phyloP scores from a whole-genome alignment of 2,329 filamentous ascomycete species.

The Colletotrichum sidae region DNA sequence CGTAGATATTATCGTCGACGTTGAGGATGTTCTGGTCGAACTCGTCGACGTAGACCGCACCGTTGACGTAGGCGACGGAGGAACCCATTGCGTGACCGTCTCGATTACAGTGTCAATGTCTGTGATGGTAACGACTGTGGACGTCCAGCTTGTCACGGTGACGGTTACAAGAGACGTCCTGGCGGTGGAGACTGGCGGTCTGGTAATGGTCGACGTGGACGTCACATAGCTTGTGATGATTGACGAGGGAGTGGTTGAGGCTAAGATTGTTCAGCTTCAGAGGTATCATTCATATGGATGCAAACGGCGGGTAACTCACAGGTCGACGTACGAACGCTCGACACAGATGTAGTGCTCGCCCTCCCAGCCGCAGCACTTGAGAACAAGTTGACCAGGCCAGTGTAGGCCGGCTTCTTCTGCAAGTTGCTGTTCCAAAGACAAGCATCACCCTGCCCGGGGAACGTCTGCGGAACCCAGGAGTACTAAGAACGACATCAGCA shows the following conservation, averaged over 20 bases:
- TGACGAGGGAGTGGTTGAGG: background rate
- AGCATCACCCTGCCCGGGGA: slow-evolving; percentile 52
- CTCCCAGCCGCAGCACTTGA: slow-evolving; percentile 10
- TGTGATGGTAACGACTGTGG: slow-evolving; percentile 19
- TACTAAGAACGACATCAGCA: slow-evolving; percentile 39
- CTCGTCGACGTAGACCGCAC: background rate
- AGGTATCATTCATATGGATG: background rate
- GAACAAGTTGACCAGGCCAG: slow-evolving; percentile 45
- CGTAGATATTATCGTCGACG: slow-evolving; percentile 8
- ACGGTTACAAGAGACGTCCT: slow-evolving; percentile 12
- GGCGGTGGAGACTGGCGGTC: background rate
- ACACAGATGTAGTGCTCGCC: background rate
- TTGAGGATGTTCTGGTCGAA: background rate
- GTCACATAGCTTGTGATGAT: slow-evolving; percentile 1
- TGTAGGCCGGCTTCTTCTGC: slow-evolving; percentile 53
- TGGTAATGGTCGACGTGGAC: background rate
- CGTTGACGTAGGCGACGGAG: slow-evolving; percentile 11
- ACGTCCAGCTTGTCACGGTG: slow-evolving; percentile 29
- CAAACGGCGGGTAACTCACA: background rate
- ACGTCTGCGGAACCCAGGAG: slow-evolving; percentile 51
- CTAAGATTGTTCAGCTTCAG: background rate
- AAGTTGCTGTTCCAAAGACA: slow-evolving; percentile 51
- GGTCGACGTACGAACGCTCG: background rate
- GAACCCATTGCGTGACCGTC: slow-evolving; percentile 31
- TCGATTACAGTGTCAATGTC: slow-evolving; percentile 24